A percentile compares a stretch with the other conserved stretches of the same genome.
Conservation (phyloP, 2,329 filamentous ascomycete species). For the Epichloe typhina region DNA sequence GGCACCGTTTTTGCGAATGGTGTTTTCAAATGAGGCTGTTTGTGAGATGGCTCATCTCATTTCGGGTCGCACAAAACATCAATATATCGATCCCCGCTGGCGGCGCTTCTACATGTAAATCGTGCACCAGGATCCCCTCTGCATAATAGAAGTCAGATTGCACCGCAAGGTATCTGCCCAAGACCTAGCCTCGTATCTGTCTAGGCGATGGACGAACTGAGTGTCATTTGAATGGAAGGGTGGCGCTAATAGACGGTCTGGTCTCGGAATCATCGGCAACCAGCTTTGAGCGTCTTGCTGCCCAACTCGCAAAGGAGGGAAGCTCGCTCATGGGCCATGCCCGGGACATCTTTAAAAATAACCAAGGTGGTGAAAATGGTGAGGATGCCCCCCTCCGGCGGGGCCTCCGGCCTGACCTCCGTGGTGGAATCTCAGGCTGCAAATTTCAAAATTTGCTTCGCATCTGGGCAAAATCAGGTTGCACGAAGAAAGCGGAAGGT, state of each 20-base stretch:
- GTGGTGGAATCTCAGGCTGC: background rate
- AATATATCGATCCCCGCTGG: too few species aligned
- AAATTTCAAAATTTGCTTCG: background rate
- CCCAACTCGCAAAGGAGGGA: background rate
- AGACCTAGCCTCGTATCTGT: background rate
- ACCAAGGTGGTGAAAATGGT: background rate
- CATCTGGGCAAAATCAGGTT: background rate
- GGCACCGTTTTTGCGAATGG: too few species aligned
- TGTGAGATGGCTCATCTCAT: too few species aligned
- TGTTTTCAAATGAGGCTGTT: too few species aligned
- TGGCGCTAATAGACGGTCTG: background rate
- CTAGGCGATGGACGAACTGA: background rate
- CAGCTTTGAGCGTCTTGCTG: background rate
- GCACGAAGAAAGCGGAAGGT: background rate
- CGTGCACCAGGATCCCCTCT: background rate
- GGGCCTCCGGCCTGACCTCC: background rate
- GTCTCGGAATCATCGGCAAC: too few species aligned
- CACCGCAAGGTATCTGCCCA: background rate
- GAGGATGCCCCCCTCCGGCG: background rate
- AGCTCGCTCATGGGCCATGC: background rate
- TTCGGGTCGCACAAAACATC: too few species aligned
- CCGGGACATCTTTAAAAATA: too few species aligned
- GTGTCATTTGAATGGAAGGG: background rate
- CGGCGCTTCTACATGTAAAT: too few species aligned
- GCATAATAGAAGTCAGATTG: background rate